Base-by-base conservation (phyloP, 1,139 yeast genomes). In the Eremothecium gossypii region DNA sequence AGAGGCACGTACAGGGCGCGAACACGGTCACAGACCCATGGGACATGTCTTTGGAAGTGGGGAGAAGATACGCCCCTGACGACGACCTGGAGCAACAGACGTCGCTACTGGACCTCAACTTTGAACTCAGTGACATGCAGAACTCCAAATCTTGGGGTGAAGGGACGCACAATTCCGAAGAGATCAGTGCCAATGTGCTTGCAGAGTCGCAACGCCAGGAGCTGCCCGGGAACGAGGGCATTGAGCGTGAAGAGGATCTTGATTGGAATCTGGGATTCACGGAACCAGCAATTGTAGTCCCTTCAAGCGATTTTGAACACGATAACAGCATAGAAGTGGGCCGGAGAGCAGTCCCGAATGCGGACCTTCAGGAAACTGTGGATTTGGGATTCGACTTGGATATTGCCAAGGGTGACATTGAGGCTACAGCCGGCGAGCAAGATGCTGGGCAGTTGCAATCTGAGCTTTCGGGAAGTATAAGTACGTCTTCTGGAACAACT, bases 91-190 rank as follows among this genome's bases (percentile, higher is more conserved):
- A 42, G 33, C 44, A 49, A 12, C 47, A 50, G 31, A 45, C 54
- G 6, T 55, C 61, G 11, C 54, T 55, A 5, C 52, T 55, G 33
- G 66, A 62, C 33, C 47, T 61, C 27, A 60, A 61, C 40, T 56
- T 63, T 36, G 63, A 51, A 13, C 45, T 57, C 10, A 54, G 51
- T 34, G 52, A 48, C 30, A 39, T 45, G 28, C 45, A 48, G 23
- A 44, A 46, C 11, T 44, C 54, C 9, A 50, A 50, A 41, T 44
- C 52, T 6, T 64, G 83, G 82, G 45, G 78, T 81, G 47, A 81
- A 87, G 3, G 83, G 74, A 47, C 74, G 75, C 40, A 89, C 82
- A 56, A 70, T 81, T 53, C 67, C 78, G 40, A 32, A 32, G 12
- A 12, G 5, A 32, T 10, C 17, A 11, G n/a, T 7, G 17, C 12